Percentiles rank a stretch among this genome's conserved stretches.
phyloP scores from a whole-genome alignment of 768 basidiomycete species.

The Lactarius quietus region DNA sequence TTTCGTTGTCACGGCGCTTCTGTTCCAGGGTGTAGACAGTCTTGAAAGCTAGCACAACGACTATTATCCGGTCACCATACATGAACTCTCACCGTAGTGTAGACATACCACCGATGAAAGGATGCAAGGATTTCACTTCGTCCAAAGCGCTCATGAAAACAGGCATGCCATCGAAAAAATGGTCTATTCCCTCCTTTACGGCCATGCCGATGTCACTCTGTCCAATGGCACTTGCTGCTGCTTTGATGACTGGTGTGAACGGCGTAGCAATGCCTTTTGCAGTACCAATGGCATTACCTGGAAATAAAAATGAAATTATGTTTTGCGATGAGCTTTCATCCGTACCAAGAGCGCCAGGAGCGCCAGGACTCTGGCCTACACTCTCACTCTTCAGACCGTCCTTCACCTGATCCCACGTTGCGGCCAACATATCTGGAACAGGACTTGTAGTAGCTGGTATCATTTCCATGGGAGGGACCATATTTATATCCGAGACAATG shows the following conservation, averaged over 20 bases:
- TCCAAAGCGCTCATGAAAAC: constrained; percentile 31
- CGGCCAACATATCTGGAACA: constrained; percentile 1
- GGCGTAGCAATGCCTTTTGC: background rate
- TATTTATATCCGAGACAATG: background rate
- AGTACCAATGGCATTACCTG: background rate
- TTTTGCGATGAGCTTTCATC: background rate
- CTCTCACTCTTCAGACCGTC: background rate
- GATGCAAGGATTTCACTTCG: constrained; percentile 31
- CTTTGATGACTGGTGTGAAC: constrained; percentile 2
- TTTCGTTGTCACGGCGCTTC: constrained; percentile 49
- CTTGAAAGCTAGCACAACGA: constrained; percentile 49
- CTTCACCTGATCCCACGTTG: constrained; percentile 8
- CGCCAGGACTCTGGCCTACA: background rate
- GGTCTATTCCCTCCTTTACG: constrained; percentile 27
- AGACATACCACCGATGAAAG: constrained; percentile 30
- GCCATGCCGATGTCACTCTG: constrained; percentile 4
- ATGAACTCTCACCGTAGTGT: background rate
- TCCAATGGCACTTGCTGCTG: background rate
- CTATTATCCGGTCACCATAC: constrained; percentile 26
- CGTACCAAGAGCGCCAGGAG: background rate
- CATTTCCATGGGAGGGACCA: background rate
- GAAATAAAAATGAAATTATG: background rate
- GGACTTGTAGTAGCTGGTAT: background rate
- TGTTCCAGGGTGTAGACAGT: constrained; percentile 47
- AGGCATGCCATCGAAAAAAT: constrained; percentile 31